Conservation (phyloP, 306 rosid genomes). For the Rosa lucieae region DNA sequence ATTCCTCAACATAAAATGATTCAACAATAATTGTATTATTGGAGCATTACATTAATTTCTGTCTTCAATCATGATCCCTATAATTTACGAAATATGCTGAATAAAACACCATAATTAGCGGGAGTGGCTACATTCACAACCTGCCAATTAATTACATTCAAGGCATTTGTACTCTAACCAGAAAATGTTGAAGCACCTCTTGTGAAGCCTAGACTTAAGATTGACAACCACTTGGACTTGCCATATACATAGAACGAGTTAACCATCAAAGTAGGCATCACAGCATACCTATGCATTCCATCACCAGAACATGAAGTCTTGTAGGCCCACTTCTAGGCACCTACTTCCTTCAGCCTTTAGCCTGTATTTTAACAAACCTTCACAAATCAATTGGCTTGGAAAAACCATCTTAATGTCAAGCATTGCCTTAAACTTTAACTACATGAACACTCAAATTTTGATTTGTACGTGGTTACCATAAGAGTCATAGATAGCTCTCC, state of each 20-base stretch:
- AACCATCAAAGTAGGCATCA: not conserved
- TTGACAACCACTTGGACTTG: not conserved
- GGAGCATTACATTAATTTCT: no score
- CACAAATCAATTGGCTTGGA: not conserved
- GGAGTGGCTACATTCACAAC: no score
- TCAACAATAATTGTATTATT: no score
- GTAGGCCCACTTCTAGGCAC: conserved; percentile 65
- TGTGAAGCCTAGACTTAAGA: not conserved
- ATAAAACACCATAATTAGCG: no score
- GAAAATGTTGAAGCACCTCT: not conserved
- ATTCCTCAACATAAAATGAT: no score
- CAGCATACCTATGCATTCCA: conserved; percentile 87
- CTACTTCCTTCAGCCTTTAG: conserved; percentile 78
- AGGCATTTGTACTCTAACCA: conserved; percentile 3
- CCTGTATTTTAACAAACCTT: conserved; percentile 45
- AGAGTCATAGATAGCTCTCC: conserved; percentile 89
- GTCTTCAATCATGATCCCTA: no score
- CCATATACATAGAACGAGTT: not conserved
- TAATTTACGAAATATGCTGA: no score
- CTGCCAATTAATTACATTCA: no score
- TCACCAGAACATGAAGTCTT: conserved; percentile 75
- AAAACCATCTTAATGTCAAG: not conserved
- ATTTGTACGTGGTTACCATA: conserved; percentile 47
- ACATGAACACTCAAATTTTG: conserved; percentile 2
- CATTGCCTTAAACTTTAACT: not conserved